Conservation (phyloP, 805 yeast genomes). For the Kurtzmaniella cleridarum region DNA sequence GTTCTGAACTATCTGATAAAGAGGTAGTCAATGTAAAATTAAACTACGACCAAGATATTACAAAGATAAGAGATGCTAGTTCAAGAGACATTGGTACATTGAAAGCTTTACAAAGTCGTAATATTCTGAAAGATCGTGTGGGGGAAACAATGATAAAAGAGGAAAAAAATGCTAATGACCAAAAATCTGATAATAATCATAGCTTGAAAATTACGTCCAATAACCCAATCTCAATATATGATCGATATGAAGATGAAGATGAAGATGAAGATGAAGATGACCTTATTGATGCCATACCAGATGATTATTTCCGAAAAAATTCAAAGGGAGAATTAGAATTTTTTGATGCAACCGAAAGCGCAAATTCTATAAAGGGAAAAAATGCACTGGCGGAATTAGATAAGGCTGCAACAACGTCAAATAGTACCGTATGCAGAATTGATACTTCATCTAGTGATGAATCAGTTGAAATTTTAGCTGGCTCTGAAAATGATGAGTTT, state of each 20-base stretch:
- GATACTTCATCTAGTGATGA: no score
- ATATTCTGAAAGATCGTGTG: no score
- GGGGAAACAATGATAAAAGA: no score
- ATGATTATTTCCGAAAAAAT: slow-evolving; percentile 9
- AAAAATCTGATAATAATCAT: slow-evolving; percentile 15
- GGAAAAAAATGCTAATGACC: not conserved
- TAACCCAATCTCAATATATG: not conserved
- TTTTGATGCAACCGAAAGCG: no score
- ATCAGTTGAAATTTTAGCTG: not conserved
- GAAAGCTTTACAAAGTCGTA: no score
- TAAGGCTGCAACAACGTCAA: not conserved
- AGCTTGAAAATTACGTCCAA: not conserved
- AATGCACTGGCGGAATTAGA: not conserved
- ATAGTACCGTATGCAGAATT: no score
- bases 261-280: slow-evolving; percentile 6
- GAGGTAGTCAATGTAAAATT: no score
- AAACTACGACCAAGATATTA: no score
- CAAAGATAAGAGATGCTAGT: no score
- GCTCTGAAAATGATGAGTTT: slow-evolving; percentile 1
- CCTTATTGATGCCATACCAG: slow-evolving; percentile 13
- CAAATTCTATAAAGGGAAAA: not conserved
- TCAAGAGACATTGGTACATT: no score
- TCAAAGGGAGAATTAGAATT: no score
- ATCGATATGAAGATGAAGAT: not conserved
- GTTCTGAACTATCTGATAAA: no score